Percentiles rank a stretch among this genome's conserved stretches.
These are phyloP conservation scores for Orbilia quercus DNA, from an alignment of 2,329 filamentous ascomycete species.

Conservation along the genomic window DNA sequence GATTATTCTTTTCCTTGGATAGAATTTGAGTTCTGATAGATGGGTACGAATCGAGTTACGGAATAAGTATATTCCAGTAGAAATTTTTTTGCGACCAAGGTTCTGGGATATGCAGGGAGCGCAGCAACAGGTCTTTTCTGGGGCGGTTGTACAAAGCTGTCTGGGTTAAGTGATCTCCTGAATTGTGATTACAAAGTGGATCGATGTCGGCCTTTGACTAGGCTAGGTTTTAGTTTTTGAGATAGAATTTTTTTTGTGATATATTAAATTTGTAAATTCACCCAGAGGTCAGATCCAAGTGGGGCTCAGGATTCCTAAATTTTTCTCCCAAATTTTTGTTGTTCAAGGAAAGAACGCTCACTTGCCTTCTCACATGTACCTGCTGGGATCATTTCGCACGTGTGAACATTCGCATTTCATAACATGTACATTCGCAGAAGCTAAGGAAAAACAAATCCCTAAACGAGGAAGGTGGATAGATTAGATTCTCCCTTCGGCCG, in stretches of 20 bases:
- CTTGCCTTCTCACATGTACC: neutral
- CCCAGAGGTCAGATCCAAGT: neutral
- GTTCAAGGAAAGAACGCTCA: neutral
- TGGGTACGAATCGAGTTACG: no score
- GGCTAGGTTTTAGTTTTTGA: no score
- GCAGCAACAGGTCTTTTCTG: no score
- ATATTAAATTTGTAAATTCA: neutral
- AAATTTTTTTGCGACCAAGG: neutral
- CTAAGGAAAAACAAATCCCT: neutral
- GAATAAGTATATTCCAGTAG: slow-evolving; percentile 45
- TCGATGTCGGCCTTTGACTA: neutral
- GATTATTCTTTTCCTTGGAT: no score
- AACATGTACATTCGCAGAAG: no score
- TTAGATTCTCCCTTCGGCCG: slow-evolving; percentile 8
- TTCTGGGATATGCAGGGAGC: slow-evolving; percentile 4
- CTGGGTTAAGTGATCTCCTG: no score
- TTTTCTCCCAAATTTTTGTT: no score
- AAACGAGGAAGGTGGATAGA: slow-evolving; percentile 13
- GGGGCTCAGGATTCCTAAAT: no score
- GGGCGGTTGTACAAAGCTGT: no score
- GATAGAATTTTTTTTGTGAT: no score
- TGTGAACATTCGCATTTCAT: neutral
- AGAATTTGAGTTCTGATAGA: no score
- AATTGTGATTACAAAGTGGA: no score
- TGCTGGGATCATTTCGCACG: neutral